Conservation (phyloP, 371 early-diverging fungal species). For the Gilbertella persicaria region DNA sequence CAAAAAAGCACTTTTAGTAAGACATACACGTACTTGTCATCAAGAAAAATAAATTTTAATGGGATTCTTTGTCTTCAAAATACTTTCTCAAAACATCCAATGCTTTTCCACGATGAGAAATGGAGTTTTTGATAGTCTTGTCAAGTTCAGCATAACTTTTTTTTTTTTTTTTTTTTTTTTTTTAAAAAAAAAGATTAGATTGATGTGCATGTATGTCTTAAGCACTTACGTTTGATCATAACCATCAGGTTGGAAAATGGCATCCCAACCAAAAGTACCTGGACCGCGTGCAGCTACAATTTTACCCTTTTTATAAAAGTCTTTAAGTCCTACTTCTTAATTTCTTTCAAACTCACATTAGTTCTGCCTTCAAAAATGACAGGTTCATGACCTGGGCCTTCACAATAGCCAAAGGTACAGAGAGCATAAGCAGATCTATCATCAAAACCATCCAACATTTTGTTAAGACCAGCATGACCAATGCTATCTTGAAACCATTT, state of each 20-base stretch:
- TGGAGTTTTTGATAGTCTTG: conserved; percentile 79
- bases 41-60: not conserved
- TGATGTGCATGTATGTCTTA: no score
- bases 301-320: conserved; percentile 55
- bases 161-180: not conserved
- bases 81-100: conserved; percentile 71
- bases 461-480: conserved; percentile 80
- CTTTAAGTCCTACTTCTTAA: no score
- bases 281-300: conserved; percentile 92
- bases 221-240: conserved; percentile 68
- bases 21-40: conserved; percentile 9
- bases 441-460: conserved; percentile 84
- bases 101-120: conserved; percentile 87
- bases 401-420: conserved; percentile 89
- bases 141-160: conserved; percentile 90
- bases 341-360: conserved; percentile 45
- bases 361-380: conserved; percentile 90
- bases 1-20: conserved; percentile 10
- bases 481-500: conserved; percentile 93
- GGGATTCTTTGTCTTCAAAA: conserved; percentile 21
- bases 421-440: conserved; percentile 86
- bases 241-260: conserved; percentile 89
- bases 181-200: no score
- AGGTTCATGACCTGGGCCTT: conserved; percentile 83
- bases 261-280: conserved; percentile 93